These are phyloP conservation scores for Chaetomiaceae sp. DNA, from an alignment of 2,329 filamentous ascomycete species.

Conservation along the genomic window DNA sequence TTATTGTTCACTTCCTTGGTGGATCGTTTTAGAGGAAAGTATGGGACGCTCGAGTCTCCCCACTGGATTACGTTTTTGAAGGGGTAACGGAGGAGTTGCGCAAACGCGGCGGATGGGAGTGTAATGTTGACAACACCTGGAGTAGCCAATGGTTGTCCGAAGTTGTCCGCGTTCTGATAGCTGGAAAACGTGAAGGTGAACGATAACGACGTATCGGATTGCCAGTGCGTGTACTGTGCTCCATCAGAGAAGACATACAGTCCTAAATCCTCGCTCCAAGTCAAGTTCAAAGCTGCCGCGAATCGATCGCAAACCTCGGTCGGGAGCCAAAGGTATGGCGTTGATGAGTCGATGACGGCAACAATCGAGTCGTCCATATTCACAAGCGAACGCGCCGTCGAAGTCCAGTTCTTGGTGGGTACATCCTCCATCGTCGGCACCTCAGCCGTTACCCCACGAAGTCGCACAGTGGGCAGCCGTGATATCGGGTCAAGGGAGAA, in stretches of 20 bases:
- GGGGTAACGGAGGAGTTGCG: constrained; percentile 47
- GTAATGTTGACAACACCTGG: constrained; percentile 55
- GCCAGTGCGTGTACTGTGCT: constrained; percentile 47
- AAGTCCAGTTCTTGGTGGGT: constrained; percentile 38
- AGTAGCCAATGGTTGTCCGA: constrained; percentile 45
- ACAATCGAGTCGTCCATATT: constrained; percentile 45
- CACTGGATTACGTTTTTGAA: constrained; percentile 44
- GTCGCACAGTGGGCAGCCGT: constrained; percentile 54
- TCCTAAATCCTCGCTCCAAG: constrained; percentile 58
- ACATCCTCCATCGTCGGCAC: constrained; percentile 32
- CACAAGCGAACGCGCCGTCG: constrained; percentile 37
- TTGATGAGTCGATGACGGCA: constrained; percentile 59
- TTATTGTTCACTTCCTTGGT: constrained; percentile 41
- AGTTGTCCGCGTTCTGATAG: constrained; percentile 49
- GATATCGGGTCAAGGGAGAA: constrained; percentile 55
- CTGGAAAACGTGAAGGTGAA: constrained; percentile 57
- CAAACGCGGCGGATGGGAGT: constrained; percentile 47
- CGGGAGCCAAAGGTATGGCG: constrained; percentile 62
- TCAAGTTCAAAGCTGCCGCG: constrained; percentile 58
- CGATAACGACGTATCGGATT: constrained; percentile 41
- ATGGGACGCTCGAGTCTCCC: constrained; percentile 46
- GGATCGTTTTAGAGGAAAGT: constrained; percentile 62
- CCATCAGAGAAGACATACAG: constrained; percentile 61
- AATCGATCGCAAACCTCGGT: constrained; percentile 58
- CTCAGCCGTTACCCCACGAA: constrained; percentile 52